phyloP scores from a whole-genome alignment of 305 asterid genomes.

The Solanum hybrid region DNA sequence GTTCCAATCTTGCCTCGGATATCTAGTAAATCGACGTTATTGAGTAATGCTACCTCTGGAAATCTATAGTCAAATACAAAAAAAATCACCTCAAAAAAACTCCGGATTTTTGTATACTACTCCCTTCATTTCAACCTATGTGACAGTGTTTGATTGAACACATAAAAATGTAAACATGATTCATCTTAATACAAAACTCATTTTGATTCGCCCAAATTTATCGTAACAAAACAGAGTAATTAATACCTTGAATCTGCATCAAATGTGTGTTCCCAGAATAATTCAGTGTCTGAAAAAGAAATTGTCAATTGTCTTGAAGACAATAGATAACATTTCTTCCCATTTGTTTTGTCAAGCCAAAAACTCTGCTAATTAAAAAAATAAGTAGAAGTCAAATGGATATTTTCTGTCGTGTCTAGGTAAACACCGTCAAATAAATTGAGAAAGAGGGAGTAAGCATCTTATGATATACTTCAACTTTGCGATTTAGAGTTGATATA shows the following conservation, averaged over 20 bases:
- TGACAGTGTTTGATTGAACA: not conserved
- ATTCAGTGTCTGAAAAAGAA: constrained; percentile 13
- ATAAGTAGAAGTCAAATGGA: not conserved
- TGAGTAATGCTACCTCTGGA: constrained; percentile 35
- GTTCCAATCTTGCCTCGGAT: constrained; percentile 35
- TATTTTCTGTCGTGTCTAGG: not conserved
- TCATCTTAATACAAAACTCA: not conserved
- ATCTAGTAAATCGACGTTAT: constrained; percentile 29
- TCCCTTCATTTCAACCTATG: not conserved
- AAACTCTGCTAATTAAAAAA: not conserved
- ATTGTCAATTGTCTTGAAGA: constrained; percentile 20
- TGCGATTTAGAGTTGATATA: not conserved
- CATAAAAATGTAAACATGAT: not conserved
- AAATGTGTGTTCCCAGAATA: constrained; percentile 11
- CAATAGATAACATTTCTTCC: constrained; percentile 23
- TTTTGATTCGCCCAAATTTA: not conserved
- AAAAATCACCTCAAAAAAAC: too few species aligned
- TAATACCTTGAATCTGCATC: constrained; percentile 22
- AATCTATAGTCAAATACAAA: constrained; percentile 25
- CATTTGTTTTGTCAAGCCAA: constrained; percentile 1
- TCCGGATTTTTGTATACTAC: too few species aligned
- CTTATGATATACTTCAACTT: not conserved
- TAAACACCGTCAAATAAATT: not conserved
- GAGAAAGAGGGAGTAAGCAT: not conserved
- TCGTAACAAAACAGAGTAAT: not conserved